Conservation (phyloP, 208 protist genomes). For the Leishmania major region DNA sequence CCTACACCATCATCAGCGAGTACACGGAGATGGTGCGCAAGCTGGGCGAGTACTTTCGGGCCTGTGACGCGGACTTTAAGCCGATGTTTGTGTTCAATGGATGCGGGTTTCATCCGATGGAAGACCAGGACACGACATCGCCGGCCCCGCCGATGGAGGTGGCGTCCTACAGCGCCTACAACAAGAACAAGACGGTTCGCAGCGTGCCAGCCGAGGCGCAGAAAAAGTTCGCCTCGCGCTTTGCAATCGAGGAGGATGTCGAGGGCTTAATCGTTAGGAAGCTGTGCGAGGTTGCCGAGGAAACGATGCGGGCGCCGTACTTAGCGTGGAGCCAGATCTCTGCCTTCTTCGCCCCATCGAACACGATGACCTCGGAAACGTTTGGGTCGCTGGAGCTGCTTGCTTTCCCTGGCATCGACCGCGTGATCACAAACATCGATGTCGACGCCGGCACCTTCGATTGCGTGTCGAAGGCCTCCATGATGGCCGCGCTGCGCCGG, state of each 20-base stretch:
- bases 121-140: conserved; percentile 32
- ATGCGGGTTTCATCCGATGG: conserved; percentile 41
- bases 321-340: conserved; percentile 89
- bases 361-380: conserved; percentile 62
- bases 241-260: conserved; percentile 81
- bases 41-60: conserved; percentile 25
- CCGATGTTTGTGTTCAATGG: conserved; percentile 69
- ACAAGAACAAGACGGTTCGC: conserved; percentile 14
- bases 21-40: conserved; percentile 34
- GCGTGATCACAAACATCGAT: conserved; percentile 87
- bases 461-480: conserved; percentile 58
- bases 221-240: conserved; percentile 51
- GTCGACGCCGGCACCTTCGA: conserved; percentile 56
- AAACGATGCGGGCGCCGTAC: conserved; percentile 85
- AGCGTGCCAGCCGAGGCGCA: conserved; percentile 38
- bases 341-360: conserved; percentile 56
- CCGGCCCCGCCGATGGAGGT: conserved; percentile 24
- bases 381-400: conserved; percentile 84
- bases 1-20: conserved; percentile 64
- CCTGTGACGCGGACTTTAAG: conserved; percentile 35
- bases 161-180: conserved; percentile 24
- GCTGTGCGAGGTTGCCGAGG: conserved; percentile 44
- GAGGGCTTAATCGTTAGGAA: conserved; percentile 75
- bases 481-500: conserved; percentile 45
- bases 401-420: conserved; percentile 84